Evolutionary conservation across 345 rosid genomes (phyloP).

Genomic region (Brassica carinata): DNA sequence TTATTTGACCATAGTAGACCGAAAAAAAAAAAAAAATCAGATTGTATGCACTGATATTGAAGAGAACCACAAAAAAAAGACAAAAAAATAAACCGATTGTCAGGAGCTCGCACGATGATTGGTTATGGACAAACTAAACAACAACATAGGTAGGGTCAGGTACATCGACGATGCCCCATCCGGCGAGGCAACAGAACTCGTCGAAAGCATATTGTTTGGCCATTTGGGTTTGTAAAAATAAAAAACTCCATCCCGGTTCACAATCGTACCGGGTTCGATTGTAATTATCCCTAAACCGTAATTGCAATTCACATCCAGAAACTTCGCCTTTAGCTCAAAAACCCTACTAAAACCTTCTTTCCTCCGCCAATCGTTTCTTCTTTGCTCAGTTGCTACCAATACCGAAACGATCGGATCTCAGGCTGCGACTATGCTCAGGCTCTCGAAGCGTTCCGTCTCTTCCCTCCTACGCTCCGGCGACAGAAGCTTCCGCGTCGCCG

Average conservation of each 20-base stretch:
- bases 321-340: background rate
- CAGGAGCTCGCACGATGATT: background rate
- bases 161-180: background rate
- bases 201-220: background rate
- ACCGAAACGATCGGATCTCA: background rate
- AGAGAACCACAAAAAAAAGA: background rate
- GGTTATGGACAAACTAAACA: background rate
- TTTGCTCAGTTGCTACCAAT: background rate
- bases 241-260: background rate
- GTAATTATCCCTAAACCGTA: background rate
- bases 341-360: background rate
- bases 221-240: background rate
- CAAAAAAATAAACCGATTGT: background rate
- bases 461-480: constrained; percentile 51
- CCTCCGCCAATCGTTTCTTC: background rate
- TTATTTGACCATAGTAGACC: no score
- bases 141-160: background rate
- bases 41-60: no score
- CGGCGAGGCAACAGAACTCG: background rate
- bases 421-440: constrained; percentile 36
- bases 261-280: background rate
- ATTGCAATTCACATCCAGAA: background rate
- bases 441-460: constrained; percentile 71
- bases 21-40: no score
- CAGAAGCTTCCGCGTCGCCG: constrained; percentile 40